Base-by-base conservation (phyloP, 2,329 filamentous ascomycete genomes). In the Curvularia verruculosa region DNA sequence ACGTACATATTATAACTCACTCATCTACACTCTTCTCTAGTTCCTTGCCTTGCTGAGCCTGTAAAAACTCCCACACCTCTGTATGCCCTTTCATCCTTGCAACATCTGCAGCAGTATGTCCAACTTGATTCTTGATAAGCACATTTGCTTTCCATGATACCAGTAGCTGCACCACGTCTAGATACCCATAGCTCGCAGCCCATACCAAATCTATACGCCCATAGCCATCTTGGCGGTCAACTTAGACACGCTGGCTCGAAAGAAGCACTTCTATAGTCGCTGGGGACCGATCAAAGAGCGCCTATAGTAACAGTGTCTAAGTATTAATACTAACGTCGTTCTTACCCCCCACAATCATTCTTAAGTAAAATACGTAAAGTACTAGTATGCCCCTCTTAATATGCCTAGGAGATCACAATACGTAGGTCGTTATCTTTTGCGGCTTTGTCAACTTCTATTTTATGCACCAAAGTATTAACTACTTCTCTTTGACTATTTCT, bases 221-320 rank as follows among this genome's bases (percentile, higher is more conserved):
- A 49, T 57, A 48, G 6, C 31, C 13, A 50, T 76, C 75, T 21
- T 66, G 59, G 29, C 65, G 65, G 51, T 77, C 68, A 5, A 75
- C 56, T 54, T 77, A 65, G 1, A 77, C 67, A 1, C 54, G 19
- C n/a, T 66, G 66, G 7, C 60, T 67, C n/a, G 63, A 58, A 26
- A 77, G 55, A 31, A 78, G 68, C 1, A 60, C 61, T 56, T 72
- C 64, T 13, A 77, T 66, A 7, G 66, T 70, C 28, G 61, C 52
- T 0, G 73, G 69, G 10, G 64, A 67, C n/a, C 46, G 60, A 41
- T 23, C 63, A 39, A n/a, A 50, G 54, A 76, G 65, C 7, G 75
- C 72, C 76, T 73, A 78, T n/a, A 68, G 55, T 18, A 78, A 51
- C 3, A 75, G 76, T 13, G 75, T 74, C 76, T 76, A 78, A 21